Percentiles rank a stretch among this genome's conserved stretches.
These are phyloP conservation scores for Arabidopsis lyrata DNA, from an alignment of 441 rosid genomes.

Conservation along the genomic window DNA sequence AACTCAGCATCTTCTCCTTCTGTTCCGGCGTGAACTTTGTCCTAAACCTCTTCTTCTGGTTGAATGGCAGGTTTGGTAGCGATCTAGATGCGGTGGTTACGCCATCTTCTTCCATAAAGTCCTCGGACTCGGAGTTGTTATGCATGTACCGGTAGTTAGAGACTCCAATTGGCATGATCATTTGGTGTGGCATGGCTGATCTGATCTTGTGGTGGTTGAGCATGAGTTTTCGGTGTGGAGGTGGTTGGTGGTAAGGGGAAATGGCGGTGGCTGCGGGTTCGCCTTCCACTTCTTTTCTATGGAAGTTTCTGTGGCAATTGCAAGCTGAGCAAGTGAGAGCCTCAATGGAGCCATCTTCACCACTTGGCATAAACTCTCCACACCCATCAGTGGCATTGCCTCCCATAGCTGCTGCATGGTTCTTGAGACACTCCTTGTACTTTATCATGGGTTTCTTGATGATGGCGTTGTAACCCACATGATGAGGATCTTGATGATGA, in stretches of 20 bases:
- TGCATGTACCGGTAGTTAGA: slow-evolving; percentile 53
- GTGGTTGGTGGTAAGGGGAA: slow-evolving; percentile 43
- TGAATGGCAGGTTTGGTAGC: slow-evolving; percentile 24
- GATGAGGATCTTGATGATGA: slow-evolving; percentile 37
- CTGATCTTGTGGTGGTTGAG: slow-evolving; percentile 44
- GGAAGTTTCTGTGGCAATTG: slow-evolving; percentile 75
- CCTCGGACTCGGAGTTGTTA: slow-evolving; percentile 54
- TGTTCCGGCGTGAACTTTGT: slow-evolving; percentile 83
- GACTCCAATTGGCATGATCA: slow-evolving; percentile 51
- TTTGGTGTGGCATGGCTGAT: slow-evolving; percentile 53
- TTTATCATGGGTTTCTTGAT: slow-evolving; percentile 38
- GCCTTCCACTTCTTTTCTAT: slow-evolving; percentile 57
- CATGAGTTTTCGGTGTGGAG: slow-evolving; percentile 37
- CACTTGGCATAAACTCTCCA: slow-evolving; percentile 80
- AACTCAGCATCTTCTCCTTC: slow-evolving; percentile 74
- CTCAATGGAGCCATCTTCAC: slow-evolving; percentile 67
- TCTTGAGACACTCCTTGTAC: slow-evolving; percentile 75
- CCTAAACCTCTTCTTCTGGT: slow-evolving; percentile 72
- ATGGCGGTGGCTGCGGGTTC: slow-evolving; percentile 42
- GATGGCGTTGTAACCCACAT: slow-evolving; percentile 35
- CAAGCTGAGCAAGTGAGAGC: slow-evolving; percentile 74
- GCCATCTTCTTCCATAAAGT: slow-evolving; percentile 47
- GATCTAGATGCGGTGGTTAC: slow-evolving; percentile 41
- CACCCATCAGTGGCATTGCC: slow-evolving; percentile 76
- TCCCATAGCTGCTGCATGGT: slow-evolving; percentile 76